A percentile compares a stretch with the other conserved stretches of the same genome.
These are phyloP conservation scores for Podaxis sp. DNA, from an alignment of 768 basidiomycete genomes.

Conservation along the genomic window DNA sequence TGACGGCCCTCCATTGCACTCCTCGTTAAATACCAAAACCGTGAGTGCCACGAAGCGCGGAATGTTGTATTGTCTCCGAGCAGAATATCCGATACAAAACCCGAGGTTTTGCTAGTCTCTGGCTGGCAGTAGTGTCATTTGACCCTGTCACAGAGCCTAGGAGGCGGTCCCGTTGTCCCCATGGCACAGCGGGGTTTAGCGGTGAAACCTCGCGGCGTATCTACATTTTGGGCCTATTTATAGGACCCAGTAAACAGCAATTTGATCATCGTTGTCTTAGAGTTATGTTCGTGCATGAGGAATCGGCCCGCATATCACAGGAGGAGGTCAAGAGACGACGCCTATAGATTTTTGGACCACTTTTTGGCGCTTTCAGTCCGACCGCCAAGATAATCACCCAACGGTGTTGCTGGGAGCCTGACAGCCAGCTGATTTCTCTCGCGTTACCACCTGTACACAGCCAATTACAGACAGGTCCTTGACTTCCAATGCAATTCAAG, in stretches of 20 bases:
- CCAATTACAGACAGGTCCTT: background rate
- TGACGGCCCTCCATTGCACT: background rate
- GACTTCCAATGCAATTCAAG: background rate
- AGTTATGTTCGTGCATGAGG: background rate
- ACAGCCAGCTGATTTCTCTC: too few species aligned
- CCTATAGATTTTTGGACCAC: too few species aligned
- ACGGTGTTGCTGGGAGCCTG: too few species aligned
- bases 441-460: background rate
- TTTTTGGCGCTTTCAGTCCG: too few species aligned
- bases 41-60: background rate
- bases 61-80: background rate
- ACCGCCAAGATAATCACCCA: too few species aligned
- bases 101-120: background rate
- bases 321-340: too few species aligned
- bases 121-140: background rate
- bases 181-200: background rate
- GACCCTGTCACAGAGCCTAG: background rate
- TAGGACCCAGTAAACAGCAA: background rate
- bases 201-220: constrained; percentile 4
- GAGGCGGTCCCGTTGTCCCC: background rate
- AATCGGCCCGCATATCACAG: too few species aligned
- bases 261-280: background rate
- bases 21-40: background rate
- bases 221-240: background rate
- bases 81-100: background rate